Evolutionary conservation across 768 basidiomycete genomes (phyloP), one percentile per base, ranked within the genome.

Genomic region (Tylopilus sp.): DNA sequence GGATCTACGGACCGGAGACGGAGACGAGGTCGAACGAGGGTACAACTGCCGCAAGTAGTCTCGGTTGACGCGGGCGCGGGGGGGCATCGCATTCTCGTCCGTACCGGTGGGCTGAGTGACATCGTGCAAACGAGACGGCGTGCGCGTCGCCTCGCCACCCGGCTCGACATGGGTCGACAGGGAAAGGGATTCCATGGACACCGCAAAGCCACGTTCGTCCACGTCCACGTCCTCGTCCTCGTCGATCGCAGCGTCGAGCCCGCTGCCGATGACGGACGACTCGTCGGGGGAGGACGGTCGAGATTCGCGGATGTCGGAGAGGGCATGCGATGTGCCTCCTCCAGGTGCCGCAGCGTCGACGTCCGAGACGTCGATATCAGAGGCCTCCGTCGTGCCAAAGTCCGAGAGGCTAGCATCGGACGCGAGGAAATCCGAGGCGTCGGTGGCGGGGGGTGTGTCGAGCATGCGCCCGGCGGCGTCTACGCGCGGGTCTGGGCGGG

Each of bases 391-490:
- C n/a, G 48, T 13, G 44, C 53, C 51, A 47, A 65, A 60, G 44
- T 77, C 73, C 21, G 75, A 70, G 44, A 78, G 75, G 33, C 59
- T 50, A 10, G 53, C 63, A 44, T 80, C 78, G 6, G 79, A 78
- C 47, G 79, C 76, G 40, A 74, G 66, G 40, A 79, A 77, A 44
- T 79, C 80, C 20, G 81, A 81, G 31, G 81, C 61, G 59, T 90
- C 90, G 1, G 87, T 90, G 9, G 75, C 68, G 4, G 89, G 86
- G 7, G 90, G 89, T 2, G 89, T 91, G 53, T 85, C 82, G 36
- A 90, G 67, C 6, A 73, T 73, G 13, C 33, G 51, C 11, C 50
- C 28, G 2, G 75, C 73, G 2, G 38, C 18, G 18, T 38, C 30
- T 30, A 62, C 62, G 4, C 55, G 50, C 26, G 73, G 76, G 60